Evolutionary conservation across 345 rosid genomes (phyloP).

Genomic region (Psidium friedrichsthalianum): DNA sequence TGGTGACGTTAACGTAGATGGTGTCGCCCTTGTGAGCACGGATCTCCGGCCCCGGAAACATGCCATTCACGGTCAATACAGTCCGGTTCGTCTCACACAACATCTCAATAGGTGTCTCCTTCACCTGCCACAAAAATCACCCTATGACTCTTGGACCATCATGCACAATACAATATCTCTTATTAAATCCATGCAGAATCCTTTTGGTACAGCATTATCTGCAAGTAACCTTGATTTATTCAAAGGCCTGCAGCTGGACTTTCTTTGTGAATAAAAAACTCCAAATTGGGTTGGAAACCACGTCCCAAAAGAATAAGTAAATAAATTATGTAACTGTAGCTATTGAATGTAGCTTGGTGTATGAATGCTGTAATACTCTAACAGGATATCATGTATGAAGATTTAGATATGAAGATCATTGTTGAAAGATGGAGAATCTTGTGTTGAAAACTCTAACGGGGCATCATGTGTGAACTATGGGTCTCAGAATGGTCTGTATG

Average conservation of each 20-base stretch:
- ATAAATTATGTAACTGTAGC: background rate
- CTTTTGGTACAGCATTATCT: background rate
- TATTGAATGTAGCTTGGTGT: background rate
- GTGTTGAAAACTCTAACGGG: background rate
- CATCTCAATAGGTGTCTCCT: background rate
- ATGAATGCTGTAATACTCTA: background rate
- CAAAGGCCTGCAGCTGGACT: background rate
- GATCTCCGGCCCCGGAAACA: background rate
- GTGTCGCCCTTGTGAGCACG: background rate
- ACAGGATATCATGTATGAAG: background rate
- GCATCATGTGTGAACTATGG: too few relatives aligned
- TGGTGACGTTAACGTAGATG: background rate
- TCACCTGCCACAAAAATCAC: background rate
- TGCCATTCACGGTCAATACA: background rate
- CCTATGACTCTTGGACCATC: background rate
- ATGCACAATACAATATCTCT: background rate
- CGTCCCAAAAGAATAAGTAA: background rate
- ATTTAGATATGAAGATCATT: background rate
- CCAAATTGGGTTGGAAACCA: background rate
- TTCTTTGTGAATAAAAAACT: background rate
- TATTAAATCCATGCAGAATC: background rate
- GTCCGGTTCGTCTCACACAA: background rate
- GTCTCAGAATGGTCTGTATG: background rate
- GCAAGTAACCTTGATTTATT: background rate
- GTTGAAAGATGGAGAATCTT: background rate